A percentile compares a stretch with the other conserved stretches of the same genome.
Evolutionary conservation across 805 yeast genomes (phyloP).

Genomic region (Metschnikowia amazonensis): DNA sequence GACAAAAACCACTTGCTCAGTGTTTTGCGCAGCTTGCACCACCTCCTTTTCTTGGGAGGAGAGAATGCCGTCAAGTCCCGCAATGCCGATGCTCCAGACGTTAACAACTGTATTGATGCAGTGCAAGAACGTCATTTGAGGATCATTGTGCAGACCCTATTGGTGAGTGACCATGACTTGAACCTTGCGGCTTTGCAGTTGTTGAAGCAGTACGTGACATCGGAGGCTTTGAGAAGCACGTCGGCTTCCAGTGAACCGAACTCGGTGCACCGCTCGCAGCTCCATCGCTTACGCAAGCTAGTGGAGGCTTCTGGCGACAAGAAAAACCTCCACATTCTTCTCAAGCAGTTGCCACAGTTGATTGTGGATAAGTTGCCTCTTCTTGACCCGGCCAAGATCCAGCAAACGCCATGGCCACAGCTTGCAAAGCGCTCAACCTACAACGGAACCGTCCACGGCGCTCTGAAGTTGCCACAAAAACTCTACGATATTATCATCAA

Average conservation of each 20-base stretch:
- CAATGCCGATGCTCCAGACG: constrained; percentile 22
- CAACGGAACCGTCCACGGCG: constrained; percentile 52
- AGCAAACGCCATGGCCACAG: constrained; percentile 23
- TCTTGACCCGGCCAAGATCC: constrained; percentile 28
- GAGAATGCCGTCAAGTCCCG: constrained; percentile 12
- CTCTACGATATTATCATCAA: constrained; percentile 58
- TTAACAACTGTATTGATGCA: constrained; percentile 40
- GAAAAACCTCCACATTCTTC: constrained; percentile 48
- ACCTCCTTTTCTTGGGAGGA: constrained; percentile 54
- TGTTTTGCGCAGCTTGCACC: constrained; percentile 70
- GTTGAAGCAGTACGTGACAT: constrained; percentile 70
- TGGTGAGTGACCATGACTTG: constrained; percentile 70
- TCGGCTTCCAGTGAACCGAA: constrained; percentile 20
- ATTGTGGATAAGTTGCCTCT: constrained; percentile 35
- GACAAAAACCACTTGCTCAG: constrained; percentile 73
- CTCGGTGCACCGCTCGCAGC: constrained; percentile 30
- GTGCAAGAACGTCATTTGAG: constrained; percentile 42
- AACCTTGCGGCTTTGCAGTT: constrained; percentile 73
- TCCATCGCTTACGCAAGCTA: constrained; percentile 44
- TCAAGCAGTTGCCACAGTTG: constrained; percentile 60
- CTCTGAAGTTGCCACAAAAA: constrained; percentile 56
- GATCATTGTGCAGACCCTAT: constrained; percentile 52
- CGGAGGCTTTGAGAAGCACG: constrained; percentile 45
- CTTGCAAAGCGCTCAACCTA: constrained; percentile 50
- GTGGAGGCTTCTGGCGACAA: constrained; percentile 46